These are phyloP conservation scores for Jacaranda copaia DNA, from an alignment of 257 asterid species.

Conservation along the genomic window DNA sequence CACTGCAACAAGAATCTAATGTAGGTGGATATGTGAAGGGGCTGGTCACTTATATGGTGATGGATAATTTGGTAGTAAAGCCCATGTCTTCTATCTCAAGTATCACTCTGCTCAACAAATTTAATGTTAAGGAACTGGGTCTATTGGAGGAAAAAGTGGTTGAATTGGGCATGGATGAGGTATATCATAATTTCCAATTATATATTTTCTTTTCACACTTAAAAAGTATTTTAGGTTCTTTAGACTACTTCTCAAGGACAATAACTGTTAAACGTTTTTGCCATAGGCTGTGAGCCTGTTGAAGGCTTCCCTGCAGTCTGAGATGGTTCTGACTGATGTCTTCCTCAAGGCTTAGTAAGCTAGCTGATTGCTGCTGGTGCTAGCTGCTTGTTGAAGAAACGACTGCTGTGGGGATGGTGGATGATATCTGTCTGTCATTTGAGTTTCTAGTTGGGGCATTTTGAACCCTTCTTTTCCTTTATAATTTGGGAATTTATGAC, in stretches of 20 bases:
- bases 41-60: slow-evolving; percentile 43
- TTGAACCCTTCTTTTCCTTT: too few relatives aligned
- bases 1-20: neutral
- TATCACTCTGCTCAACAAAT: slow-evolving; percentile 30
- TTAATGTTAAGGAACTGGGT: slow-evolving; percentile 34
- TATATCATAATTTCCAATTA: neutral
- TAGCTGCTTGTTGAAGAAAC: too few relatives aligned
- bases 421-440: too few relatives aligned
- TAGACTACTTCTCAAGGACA: neutral
- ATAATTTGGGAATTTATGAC: too few relatives aligned
- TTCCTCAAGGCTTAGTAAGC: slow-evolving; percentile 27
- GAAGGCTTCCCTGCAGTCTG: slow-evolving; percentile 37
- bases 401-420: too few relatives aligned
- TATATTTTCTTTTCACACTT: neutral
- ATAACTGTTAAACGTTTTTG: too few relatives aligned
- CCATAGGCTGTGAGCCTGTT: slow-evolving; percentile 39
- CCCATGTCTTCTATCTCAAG: slow-evolving; percentile 45
- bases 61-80: slow-evolving; percentile 45
- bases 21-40: slow-evolving; percentile 51
- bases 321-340: slow-evolving; percentile 34
- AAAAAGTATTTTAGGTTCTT: neutral
- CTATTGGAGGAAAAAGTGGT: slow-evolving; percentile 41
- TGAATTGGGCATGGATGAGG: slow-evolving; percentile 37
- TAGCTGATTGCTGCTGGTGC: too few relatives aligned
- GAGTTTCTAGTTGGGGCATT: too few relatives aligned